Conservation (phyloP, 768 basidiomycete species). For the Tylopilus cervinicoccineus region DNA sequence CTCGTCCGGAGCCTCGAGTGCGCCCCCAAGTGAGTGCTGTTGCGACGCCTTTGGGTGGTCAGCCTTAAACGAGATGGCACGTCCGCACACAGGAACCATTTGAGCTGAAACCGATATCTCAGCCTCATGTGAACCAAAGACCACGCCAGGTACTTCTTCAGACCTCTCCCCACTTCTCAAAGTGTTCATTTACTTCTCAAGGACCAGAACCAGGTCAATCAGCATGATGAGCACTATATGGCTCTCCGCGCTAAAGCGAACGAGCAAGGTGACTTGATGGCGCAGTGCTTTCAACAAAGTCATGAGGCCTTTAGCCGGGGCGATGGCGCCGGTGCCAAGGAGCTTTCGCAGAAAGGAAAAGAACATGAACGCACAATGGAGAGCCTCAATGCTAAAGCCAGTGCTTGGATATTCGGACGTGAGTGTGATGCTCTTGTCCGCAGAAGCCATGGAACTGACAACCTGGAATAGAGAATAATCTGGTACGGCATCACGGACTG, state of each 20-base stretch:
- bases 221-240: constrained; percentile 65
- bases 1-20: constrained; percentile 1
- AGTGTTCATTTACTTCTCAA: constrained; percentile 19
- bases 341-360: constrained; percentile 78
- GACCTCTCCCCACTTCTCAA: not conserved
- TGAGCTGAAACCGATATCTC: constrained; percentile 12
- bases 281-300: constrained; percentile 60
- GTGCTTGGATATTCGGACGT: constrained; percentile 76
- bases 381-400: constrained; percentile 72
- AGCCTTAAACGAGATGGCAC: not conserved
- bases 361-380: constrained; percentile 76
- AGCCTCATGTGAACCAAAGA: constrained; percentile 15
- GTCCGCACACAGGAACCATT: constrained; percentile 13
- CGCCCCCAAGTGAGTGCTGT: constrained; percentile 15
- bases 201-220: constrained; percentile 61
- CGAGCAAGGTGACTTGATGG: constrained; percentile 78
- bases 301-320: constrained; percentile 70
- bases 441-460: not conserved
- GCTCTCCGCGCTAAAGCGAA: constrained; percentile 72
- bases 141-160: constrained; percentile 15
- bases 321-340: constrained; percentile 77
- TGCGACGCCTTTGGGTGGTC: not conserved
- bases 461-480: constrained; percentile 63
- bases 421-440: constrained; percentile 35
- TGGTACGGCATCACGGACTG: constrained; percentile 33